phyloP scores from a whole-genome alignment of 768 basidiomycete genomes.

The Rhizopogon vulgaris region DNA sequence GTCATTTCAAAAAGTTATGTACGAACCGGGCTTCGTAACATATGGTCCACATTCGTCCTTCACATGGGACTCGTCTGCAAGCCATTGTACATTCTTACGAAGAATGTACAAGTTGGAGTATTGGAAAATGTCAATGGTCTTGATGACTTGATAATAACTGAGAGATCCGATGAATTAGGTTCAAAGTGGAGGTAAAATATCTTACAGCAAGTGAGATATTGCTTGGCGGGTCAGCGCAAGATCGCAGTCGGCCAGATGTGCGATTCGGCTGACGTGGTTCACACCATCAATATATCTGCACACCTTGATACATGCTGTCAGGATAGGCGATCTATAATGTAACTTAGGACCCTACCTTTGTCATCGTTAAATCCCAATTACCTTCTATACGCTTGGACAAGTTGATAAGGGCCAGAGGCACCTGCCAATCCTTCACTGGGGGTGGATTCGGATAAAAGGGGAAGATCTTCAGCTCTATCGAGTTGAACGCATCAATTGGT shows the following conservation, averaged over 20 bases:
- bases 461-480: conserved; percentile 92
- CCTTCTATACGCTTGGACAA: conserved; percentile 74
- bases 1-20: neutral
- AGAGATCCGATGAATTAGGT: neutral
- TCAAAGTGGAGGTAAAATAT: neutral
- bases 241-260: conserved; percentile 87
- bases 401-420: conserved; percentile 85
- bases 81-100: conserved; percentile 79
- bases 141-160: conserved; percentile 94
- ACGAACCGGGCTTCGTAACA: conserved; percentile 67
- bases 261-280: conserved; percentile 88
- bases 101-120: conserved; percentile 97
- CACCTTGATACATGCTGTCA: conserved; percentile 39
- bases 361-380: conserved; percentile 96
- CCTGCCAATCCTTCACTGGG: conserved; percentile 88
- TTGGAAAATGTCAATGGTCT: conserved; percentile 96
- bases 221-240: conserved; percentile 76
- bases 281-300: conserved; percentile 83
- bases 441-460: conserved; percentile 96
- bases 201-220: conserved; percentile 88
- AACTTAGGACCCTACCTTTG: conserved; percentile 45
- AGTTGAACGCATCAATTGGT: conserved; percentile 84
- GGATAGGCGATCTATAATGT: neutral
- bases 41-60: conserved; percentile 90
- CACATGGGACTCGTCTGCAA: conserved; percentile 80